These are phyloP conservation scores for Cryptococcus sp. DNA, from an alignment of 1,284 basidiomycete genomes.

Conservation along the genomic window DNA sequence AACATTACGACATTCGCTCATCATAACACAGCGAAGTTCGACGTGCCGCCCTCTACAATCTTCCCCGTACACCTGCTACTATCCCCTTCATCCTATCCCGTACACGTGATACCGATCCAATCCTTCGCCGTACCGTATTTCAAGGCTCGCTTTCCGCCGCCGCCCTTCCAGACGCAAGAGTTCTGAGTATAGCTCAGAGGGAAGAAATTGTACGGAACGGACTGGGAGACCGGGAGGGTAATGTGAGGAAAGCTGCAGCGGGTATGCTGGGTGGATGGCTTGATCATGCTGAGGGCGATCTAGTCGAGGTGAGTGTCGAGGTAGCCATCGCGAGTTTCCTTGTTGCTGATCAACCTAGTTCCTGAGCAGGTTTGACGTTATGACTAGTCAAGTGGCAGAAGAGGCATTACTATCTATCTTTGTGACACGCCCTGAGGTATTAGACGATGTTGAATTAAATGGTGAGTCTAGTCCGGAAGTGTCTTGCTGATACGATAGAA, in stretches of 20 bases:
- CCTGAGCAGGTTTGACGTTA: conserved; percentile 61
- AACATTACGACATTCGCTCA: not conserved
- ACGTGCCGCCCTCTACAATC: conserved; percentile 74
- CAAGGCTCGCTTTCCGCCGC: conserved; percentile 54
- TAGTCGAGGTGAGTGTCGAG: conserved; percentile 38
- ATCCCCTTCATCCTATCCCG: conserved; percentile 70
- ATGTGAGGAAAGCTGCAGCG: conserved; percentile 73
- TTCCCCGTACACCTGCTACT: conserved; percentile 61
- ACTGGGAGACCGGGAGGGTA: conserved; percentile 78
- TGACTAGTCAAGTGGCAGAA: conserved; percentile 58
- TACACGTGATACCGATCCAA: conserved; percentile 77
- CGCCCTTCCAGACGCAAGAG: conserved; percentile 62
- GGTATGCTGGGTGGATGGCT: conserved; percentile 75
- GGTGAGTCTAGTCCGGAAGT: conserved; percentile 51
- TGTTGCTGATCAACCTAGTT: conserved; percentile 49
- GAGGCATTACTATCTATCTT: conserved; percentile 64
- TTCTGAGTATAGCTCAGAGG: conserved; percentile 68
- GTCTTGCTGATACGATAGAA: conserved; percentile 49
- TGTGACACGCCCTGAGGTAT: conserved; percentile 57
- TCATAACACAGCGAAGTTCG: conserved; percentile 70
- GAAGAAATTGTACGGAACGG: conserved; percentile 75
- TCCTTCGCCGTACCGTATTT: conserved; percentile 78
- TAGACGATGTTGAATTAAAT: conserved; percentile 65
- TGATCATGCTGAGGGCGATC: conserved; percentile 56
- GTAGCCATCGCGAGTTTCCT: not conserved